phyloP scores from a whole-genome alignment of 2,329 filamentous ascomycete genomes.

The Drechslerella coelobrocha region DNA sequence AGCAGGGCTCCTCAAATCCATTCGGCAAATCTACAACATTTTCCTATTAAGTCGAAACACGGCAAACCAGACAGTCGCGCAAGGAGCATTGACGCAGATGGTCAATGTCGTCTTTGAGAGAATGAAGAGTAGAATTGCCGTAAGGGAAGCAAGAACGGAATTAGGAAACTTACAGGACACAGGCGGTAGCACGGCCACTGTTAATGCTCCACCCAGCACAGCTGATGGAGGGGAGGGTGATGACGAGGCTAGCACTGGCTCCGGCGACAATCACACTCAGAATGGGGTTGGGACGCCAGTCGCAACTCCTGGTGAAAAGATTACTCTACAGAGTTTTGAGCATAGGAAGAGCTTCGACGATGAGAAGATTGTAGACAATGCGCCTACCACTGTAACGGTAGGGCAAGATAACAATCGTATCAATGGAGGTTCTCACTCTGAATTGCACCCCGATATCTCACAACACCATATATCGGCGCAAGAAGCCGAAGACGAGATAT shows the following conservation, averaged over 20 bases:
- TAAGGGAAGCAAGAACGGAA: slow-evolving; percentile 78
- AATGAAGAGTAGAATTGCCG: slow-evolving; percentile 82
- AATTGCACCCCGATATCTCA: slow-evolving; percentile 59
- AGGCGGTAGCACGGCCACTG: slow-evolving; percentile 51
- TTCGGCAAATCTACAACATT: slow-evolving; percentile 98
- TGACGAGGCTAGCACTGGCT: slow-evolving; percentile 42
- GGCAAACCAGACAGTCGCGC: slow-evolving; percentile 94
- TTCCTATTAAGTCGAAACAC: slow-evolving; percentile 94
- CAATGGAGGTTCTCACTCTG: slow-evolving; percentile 55
- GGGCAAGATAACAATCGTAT: slow-evolving; percentile 63
- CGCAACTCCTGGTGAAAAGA: slow-evolving; percentile 62
- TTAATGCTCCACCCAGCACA: slow-evolving; percentile 49
- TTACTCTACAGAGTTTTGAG: slow-evolving; percentile 73
- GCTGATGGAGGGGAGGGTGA: slow-evolving; percentile 51
- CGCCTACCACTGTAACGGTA: slow-evolving; percentile 70
- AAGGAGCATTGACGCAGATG: slow-evolving; percentile 97
- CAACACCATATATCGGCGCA: slow-evolving; percentile 64
- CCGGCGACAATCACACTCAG: slow-evolving; percentile 31
- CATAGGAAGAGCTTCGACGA: slow-evolving; percentile 72
- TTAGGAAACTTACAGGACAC: slow-evolving; percentile 32
- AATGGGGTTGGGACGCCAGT: slow-evolving; percentile 18
- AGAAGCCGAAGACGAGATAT: slow-evolving; percentile 87
- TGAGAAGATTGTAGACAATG: slow-evolving; percentile 70
- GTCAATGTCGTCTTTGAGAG: slow-evolving; percentile 96
- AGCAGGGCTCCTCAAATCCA: slow-evolving; percentile 91